Percentiles rank a stretch among this genome's conserved stretches.
Conservation (phyloP, 2,329 filamentous ascomycete species). For the Aspergillus calidoustus region DNA sequence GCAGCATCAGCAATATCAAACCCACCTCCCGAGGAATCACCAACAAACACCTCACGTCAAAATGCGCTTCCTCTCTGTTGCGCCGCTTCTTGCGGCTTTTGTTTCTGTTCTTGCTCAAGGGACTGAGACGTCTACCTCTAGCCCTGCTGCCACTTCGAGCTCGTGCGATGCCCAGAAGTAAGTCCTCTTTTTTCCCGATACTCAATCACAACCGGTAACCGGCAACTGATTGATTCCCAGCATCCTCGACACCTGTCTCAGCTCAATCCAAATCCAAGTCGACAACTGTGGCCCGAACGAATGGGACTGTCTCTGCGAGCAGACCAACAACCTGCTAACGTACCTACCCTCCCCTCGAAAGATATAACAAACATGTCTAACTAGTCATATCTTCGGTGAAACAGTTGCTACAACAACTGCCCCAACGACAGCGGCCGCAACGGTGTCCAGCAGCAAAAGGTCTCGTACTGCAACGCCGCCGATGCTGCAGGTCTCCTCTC, state of each 20-base stretch:
- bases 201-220: neutral
- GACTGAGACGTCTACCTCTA: conserved; percentile 5
- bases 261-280: conserved; percentile 13
- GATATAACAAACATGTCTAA: neutral
- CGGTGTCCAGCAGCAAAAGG: conserved; percentile 38
- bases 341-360: neutral
- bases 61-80: conserved; percentile 15
- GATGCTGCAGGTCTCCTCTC: conserved; percentile 22
- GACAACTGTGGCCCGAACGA: conserved; percentile 19
- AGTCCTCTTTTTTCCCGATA: neutral
- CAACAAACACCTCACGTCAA: neutral
- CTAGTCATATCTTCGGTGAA: neutral
- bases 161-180: conserved; percentile 21
- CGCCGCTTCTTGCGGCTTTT: conserved; percentile 13
- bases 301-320: conserved; percentile 21
- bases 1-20: neutral
- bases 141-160: neutral
- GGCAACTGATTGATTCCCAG: neutral
- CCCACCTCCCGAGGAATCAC: neutral
- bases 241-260: conserved; percentile 20
- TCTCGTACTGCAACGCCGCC: conserved; percentile 50
- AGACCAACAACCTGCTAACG: conserved; percentile 23
- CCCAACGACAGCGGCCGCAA: conserved; percentile 51
- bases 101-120: conserved; percentile 11
- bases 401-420: conserved; percentile 68